Conservation (phyloP, 2,329 filamentous ascomycete genomes). For the Diaporthe amygdali region DNA sequence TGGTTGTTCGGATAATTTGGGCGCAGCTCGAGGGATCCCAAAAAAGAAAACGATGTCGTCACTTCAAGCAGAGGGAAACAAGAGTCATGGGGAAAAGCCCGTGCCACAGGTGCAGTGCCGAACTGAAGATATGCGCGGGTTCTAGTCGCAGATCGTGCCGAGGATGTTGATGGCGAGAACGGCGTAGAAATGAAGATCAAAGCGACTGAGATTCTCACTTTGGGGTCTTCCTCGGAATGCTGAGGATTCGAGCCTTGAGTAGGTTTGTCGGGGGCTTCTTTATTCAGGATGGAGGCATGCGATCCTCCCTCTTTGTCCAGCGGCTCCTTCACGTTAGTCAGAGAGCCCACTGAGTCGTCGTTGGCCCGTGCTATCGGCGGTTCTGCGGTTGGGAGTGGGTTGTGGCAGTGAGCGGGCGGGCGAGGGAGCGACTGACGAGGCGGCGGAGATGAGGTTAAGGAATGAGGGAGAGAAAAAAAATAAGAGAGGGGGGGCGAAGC, state of each 20-base stretch:
- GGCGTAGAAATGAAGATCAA: background rate
- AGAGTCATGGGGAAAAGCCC: constrained; percentile 19
- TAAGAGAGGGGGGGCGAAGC: background rate
- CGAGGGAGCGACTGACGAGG: constrained; percentile 5
- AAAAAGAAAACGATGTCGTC: constrained; percentile 19
- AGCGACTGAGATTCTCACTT: background rate
- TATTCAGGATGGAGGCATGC: constrained; percentile 10
- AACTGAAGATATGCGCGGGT: background rate
- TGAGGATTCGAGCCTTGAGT: background rate
- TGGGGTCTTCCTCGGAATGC: background rate
- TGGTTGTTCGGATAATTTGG: constrained; percentile 11
- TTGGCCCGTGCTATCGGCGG: constrained; percentile 20
- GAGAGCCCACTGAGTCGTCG: constrained; percentile 7
- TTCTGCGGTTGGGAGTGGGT: constrained; percentile 13
- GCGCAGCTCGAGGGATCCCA: constrained; percentile 8
- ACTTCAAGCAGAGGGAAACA: constrained; percentile 5
- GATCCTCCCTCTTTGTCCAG: constrained; percentile 15
- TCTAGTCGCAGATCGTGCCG: constrained; percentile 6
- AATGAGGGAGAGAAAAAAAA: background rate
- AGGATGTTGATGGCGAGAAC: background rate
- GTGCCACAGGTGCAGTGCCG: background rate
- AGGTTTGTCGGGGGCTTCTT: constrained; percentile 8
- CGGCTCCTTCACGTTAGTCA: constrained; percentile 16
- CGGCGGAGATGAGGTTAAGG: constrained; percentile 10
- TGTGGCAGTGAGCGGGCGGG: constrained; percentile 6